A percentile compares a stretch with the other conserved stretches of the same genome.
Evolutionary conservation across 257 asterid species (phyloP).

Genomic region (Ilex asprella): DNA sequence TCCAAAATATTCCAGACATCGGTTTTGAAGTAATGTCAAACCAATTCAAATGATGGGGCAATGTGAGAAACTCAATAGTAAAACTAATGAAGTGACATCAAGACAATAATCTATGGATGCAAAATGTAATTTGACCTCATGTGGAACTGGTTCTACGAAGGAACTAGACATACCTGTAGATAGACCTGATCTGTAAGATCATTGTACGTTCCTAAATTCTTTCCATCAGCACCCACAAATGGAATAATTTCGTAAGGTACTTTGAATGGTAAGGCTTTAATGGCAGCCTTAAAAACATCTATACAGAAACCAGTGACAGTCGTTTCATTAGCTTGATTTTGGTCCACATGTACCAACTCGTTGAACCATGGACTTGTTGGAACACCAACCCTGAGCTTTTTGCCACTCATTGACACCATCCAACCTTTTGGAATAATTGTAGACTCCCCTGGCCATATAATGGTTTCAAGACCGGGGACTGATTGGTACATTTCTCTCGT

Average conservation of each 20-base stretch:
- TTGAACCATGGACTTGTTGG: conserved; percentile 7
- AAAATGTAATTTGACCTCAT: too few species aligned
- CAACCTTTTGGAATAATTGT: background rate
- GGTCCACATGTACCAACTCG: conserved; percentile 11
- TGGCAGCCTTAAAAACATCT: conserved; percentile 14
- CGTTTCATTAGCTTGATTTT: conserved; percentile 9
- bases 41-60: too few species aligned
- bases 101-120: too few species aligned
- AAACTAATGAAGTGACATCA: too few species aligned
- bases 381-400: conserved; percentile 15
- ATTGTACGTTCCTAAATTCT: background rate
- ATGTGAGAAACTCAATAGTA: too few species aligned
- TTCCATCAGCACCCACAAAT: conserved; percentile 2
- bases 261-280: conserved; percentile 3
- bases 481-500: conserved; percentile 13
- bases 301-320: conserved; percentile 5
- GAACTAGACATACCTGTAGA: conserved; percentile 9
- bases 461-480: background rate
- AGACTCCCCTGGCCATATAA: too few species aligned
- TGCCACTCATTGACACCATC: background rate
- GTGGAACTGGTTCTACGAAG: too few species aligned
- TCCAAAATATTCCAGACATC: too few species aligned
- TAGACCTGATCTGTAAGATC: conserved; percentile 12
- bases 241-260: conserved; percentile 4
- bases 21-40: too few species aligned